Conservation (phyloP, 441 rosid genomes). For the Gossypium lobatum region DNA sequence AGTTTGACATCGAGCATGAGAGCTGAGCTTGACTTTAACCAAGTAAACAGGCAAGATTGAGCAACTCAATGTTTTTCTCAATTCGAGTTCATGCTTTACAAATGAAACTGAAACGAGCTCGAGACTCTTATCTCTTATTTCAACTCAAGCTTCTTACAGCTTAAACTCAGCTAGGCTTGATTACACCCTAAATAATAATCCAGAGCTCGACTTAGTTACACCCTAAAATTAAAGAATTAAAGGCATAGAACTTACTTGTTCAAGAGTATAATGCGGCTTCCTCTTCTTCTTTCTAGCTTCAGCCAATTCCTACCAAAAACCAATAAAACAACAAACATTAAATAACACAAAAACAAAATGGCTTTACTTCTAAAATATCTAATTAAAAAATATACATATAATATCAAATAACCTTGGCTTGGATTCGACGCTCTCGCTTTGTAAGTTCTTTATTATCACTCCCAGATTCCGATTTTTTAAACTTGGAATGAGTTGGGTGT, state of each 20-base stretch:
- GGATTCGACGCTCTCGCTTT: conserved; percentile 55
- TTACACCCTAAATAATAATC: not conserved
- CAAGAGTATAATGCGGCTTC: conserved; percentile 72
- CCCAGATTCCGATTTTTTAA: conserved; percentile 22
- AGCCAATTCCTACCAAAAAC: conserved; percentile 52
- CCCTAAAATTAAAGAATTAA: not conserved
- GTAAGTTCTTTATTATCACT: conserved; percentile 25
- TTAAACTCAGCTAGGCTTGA: not conserved
- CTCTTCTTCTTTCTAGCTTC: conserved; percentile 88
- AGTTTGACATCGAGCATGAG: not conserved
- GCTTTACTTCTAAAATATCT: not conserved
- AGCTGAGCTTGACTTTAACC: not conserved
- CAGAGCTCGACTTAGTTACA: not conserved
- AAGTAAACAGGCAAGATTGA: not conserved
- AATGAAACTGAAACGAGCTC: not conserved
- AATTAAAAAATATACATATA: not conserved
- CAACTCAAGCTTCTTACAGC: too few species aligned
- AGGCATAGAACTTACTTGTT: conserved; percentile 40
- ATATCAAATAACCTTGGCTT: conserved; percentile 56
- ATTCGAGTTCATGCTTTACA: not conserved
- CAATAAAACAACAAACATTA: conserved; percentile 10
- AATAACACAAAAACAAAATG: not conserved
- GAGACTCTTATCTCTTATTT: too few species aligned
- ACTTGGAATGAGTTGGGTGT: conserved; percentile 20
- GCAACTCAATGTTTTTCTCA: not conserved